Base-by-base conservation (phyloP, 768 basidiomycete species). In the Russula virescens region DNA sequence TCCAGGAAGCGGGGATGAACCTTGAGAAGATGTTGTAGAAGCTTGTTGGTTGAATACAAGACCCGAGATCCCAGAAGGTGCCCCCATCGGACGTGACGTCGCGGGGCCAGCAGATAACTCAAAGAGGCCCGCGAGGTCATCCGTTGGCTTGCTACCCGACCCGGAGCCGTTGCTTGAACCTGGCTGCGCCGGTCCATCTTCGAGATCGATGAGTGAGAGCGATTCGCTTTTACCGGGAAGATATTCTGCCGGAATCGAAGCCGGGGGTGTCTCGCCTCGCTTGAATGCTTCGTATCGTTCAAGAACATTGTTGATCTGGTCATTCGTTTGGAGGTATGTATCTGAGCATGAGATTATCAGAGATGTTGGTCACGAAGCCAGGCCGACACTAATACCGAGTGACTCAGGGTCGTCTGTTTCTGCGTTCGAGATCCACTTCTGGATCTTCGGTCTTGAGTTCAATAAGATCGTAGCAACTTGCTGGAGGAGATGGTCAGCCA, bases 391-490 rank as follows among this genome's bases (percentile, higher is more conserved):
- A 51, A 63, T 69, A 94, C 93, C 90, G 67, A 98, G 83, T 35
- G 92, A 90, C 66, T 94, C 93, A 3, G 92, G 84, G 73, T 95
- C 93, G 45, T 94, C 88, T 2, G 85, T 80, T 69, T 94, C 89
- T 19, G 93, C 94, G 68, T 98, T 94, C 11, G 89, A 91, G 61
- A 98, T 91, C 96, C 97, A 98, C 70, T 94, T 96, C 74, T 99
- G 97, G 49, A 98, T 83, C 77, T 90, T 98, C 0, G 97, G 97
- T 51, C 94, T 82, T 2, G 95, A 94, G 49, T 82, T 81, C 31
- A 78, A 79, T 16, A 97, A 82, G 43, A 96, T 86, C 0, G 83
- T 76, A 0, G 96, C 89, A 2, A 98, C 94, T 87, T 99, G 97
- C 88, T 92, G 69, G 34, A 65, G 34, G 51, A 19, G 4, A 49